A percentile compares a stretch with the other conserved stretches of the same genome.
These are phyloP conservation scores for Camillea tinctor DNA, from an alignment of 2,329 filamentous ascomycete genomes.

Conservation along the genomic window DNA sequence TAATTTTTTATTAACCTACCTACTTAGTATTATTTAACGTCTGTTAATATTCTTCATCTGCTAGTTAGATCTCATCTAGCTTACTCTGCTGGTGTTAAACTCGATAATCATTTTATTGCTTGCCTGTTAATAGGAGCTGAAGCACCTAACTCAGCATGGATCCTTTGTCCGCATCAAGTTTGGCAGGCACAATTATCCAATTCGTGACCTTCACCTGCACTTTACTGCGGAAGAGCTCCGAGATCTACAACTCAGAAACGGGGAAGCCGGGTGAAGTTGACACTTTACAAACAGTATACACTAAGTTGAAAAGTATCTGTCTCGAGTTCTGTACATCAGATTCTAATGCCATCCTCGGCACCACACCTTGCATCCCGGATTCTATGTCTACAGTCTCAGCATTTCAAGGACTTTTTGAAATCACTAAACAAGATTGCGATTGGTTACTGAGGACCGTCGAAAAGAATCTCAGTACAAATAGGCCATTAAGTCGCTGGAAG, in stretches of 20 bases:
- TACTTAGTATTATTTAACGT: no score
- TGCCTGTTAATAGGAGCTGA: no score
- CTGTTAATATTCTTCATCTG: no score
- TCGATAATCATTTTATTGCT: no score
- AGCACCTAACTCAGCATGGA: background rate
- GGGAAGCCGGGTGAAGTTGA: background rate
- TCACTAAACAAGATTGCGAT: background rate
- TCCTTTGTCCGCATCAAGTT: background rate
- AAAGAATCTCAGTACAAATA: background rate
- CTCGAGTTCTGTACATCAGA: background rate
- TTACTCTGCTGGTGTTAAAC: no score
- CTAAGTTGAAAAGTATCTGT: background rate
- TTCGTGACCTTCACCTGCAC: background rate
- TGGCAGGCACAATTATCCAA: background rate
- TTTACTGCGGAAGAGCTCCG: background rate
- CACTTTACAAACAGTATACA: background rate
- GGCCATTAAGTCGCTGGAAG: background rate
- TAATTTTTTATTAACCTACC: no score
- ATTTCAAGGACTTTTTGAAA: background rate
- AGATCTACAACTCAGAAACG: background rate
- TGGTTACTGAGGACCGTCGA: background rate
- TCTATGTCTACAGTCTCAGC: background rate
- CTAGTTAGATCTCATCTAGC: no score
- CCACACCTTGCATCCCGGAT: no score
- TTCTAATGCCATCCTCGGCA: background rate